phyloP scores from a whole-genome alignment of 164 flowering plant species.

The Liriodendron chinense region DNA sequence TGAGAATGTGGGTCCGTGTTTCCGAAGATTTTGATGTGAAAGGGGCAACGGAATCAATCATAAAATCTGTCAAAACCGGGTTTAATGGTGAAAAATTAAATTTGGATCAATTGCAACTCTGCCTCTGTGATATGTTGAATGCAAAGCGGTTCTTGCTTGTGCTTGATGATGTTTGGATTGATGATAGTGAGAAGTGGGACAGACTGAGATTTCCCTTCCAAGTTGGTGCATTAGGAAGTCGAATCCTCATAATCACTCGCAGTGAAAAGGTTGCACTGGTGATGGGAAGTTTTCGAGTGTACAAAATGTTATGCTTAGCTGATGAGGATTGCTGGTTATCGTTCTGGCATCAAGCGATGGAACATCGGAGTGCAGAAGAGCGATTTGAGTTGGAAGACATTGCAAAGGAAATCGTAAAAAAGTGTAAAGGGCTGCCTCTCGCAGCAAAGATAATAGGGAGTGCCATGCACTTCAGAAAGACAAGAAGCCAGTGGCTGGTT shows the following conservation, averaged over 20 bases:
- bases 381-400: background rate
- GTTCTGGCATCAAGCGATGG: background rate
- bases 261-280: background rate
- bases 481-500: constrained; percentile 1
- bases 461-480: background rate
- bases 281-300: background rate
- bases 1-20: no score
- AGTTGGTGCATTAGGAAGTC: background rate
- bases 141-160: background rate
- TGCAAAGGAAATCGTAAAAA: background rate
- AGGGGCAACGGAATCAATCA: background rate
- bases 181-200: background rate
- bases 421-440: constrained; percentile 17
- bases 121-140: background rate
- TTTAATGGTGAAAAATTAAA: background rate
- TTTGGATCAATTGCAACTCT: background rate
- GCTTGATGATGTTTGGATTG: constrained; percentile 1
- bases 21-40: background rate
- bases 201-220: background rate
- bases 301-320: background rate
- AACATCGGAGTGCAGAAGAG: background rate
- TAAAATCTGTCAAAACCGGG: background rate
- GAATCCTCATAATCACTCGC: background rate
- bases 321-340: background rate
- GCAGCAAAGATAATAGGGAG: background rate